A percentile compares a stretch with the other conserved stretches of the same genome.
These are phyloP conservation scores for Pythium graminicola DNA, from an alignment of 352 stramenopile genomes.

Conservation along the genomic window DNA sequence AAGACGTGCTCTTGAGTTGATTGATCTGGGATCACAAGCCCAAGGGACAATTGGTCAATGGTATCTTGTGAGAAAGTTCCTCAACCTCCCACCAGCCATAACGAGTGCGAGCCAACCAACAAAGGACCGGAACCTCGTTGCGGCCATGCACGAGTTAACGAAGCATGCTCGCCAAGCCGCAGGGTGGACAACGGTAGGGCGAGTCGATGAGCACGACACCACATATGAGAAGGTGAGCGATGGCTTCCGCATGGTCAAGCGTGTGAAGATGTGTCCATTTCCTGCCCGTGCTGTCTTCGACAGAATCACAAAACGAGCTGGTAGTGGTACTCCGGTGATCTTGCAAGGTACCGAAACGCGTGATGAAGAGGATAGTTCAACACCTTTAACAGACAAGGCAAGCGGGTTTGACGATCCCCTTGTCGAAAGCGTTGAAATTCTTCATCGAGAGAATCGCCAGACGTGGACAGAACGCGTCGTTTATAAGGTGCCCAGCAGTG, in stretches of 20 bases:
- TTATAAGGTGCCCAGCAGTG: slow-evolving; percentile 35
- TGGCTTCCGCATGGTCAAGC: slow-evolving; percentile 64
- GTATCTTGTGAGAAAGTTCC: slow-evolving; percentile 62
- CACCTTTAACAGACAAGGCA: not conserved
- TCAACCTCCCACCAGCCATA: slow-evolving; percentile 39
- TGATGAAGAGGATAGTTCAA: not conserved
- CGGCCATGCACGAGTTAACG: slow-evolving; percentile 48
- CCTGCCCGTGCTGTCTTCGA: slow-evolving; percentile 67
- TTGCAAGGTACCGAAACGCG: not conserved
- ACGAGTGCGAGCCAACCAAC: slow-evolving; percentile 23
- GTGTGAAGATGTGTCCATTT: slow-evolving; percentile 49
- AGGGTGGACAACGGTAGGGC: slow-evolving; percentile 35
- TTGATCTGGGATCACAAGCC: slow-evolving; percentile 37
- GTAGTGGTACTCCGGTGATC: not conserved
- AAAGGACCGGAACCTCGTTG: slow-evolving; percentile 47
- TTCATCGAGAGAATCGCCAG: slow-evolving; percentile 41
- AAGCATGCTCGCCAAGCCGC: slow-evolving; percentile 30
- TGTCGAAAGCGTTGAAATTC: slow-evolving; percentile 41
- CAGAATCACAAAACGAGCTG: slow-evolving; percentile 43
- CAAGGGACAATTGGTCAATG: slow-evolving; percentile 53
- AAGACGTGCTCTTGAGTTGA: slow-evolving; percentile 45
- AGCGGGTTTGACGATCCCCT: slow-evolving; percentile 30
- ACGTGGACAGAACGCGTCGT: slow-evolving; percentile 52
- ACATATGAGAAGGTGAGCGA: slow-evolving; percentile 51
- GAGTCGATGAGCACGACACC: slow-evolving; percentile 37